phyloP scores from a whole-genome alignment of 768 basidiomycete species.

The Lyophyllum shimeji region DNA sequence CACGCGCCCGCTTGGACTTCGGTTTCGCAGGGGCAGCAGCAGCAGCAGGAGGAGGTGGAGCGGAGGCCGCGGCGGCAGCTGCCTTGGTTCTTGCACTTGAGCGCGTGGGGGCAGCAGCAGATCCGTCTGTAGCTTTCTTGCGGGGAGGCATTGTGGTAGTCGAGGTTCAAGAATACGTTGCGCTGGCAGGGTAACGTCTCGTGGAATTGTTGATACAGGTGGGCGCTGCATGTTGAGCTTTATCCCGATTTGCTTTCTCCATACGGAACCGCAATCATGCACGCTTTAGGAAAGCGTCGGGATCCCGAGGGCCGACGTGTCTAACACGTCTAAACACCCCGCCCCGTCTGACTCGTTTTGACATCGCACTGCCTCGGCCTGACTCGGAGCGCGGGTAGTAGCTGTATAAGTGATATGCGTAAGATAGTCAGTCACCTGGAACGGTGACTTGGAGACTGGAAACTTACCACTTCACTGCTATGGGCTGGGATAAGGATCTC shows the following conservation, averaged over 20 bases:
- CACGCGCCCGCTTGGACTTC: constrained; percentile 30
- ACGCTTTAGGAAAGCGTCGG: constrained; percentile 11
- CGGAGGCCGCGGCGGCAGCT: constrained; percentile 18
- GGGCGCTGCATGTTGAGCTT: constrained; percentile 9
- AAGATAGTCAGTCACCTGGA: too few species aligned
- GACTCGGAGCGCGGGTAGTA: not conserved
- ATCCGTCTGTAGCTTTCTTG: constrained; percentile 38
- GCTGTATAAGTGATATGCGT: too few species aligned
- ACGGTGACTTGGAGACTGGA: too few species aligned
- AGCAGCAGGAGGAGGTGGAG: constrained; percentile 20
- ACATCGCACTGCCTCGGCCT: not conserved
- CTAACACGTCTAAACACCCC: constrained; percentile 7
- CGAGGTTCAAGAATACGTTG: constrained; percentile 2
- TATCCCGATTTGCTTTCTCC: constrained; percentile 14
- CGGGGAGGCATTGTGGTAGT: constrained; percentile 41
- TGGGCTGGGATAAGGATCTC: too few species aligned
- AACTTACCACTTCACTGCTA: too few species aligned
- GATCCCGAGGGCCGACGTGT: constrained; percentile 9
- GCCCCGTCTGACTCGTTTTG: constrained; percentile 10
- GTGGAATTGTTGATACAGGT: constrained; percentile 11
- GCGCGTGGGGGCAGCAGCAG: constrained; percentile 31
- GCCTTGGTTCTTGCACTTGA: constrained; percentile 37
- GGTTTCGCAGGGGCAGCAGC: constrained; percentile 25
- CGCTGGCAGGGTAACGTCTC: constrained; percentile 8
- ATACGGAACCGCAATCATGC: constrained; percentile 9